phyloP scores from a whole-genome alignment of 2,329 filamentous ascomycete genomes.

The Colletotrichum echinochloae region DNA sequence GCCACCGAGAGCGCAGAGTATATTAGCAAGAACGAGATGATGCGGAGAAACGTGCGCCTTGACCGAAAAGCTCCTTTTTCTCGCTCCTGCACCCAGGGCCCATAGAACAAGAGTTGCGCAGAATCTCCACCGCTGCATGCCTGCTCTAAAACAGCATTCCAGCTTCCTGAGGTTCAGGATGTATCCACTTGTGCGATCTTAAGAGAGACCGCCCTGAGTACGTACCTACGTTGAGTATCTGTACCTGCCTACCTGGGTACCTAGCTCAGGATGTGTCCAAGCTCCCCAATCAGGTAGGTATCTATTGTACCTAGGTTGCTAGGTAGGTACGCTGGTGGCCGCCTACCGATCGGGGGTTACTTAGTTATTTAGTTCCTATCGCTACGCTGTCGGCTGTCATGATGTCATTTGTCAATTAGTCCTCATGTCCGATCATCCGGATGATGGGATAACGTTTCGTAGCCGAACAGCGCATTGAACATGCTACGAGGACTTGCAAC shows the following conservation, averaged over 20 bases:
- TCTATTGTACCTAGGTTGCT: too few species aligned
- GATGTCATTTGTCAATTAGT: constrained; percentile 32
- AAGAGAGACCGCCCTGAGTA: too few species aligned
- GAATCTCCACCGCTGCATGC: constrained; percentile 6
- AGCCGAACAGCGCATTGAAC: neutral
- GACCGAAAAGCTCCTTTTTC: too few species aligned
- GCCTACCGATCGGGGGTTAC: constrained; percentile 1
- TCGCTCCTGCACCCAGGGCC: too few species aligned
- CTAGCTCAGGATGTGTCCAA: neutral
- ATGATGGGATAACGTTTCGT: neutral
- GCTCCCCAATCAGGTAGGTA: neutral
- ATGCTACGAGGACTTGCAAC: neutral
- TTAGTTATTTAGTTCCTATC: constrained; percentile 9
- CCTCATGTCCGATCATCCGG: constrained; percentile 6
- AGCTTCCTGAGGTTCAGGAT: neutral
- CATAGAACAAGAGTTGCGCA: constrained; percentile 2
- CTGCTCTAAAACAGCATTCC: constrained; percentile 18
- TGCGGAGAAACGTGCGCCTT: neutral
- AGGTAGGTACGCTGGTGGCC: too few species aligned
- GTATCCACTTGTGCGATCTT: too few species aligned
- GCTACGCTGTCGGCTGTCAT: constrained; percentile 8
- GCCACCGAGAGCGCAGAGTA: neutral
- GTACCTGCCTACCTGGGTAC: too few species aligned
- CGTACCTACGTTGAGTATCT: too few species aligned
- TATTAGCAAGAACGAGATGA: neutral